A percentile compares a stretch with the other conserved stretches of the same genome.
phyloP scores from a whole-genome alignment of 768 basidiomycete genomes.

The Boletus subparvulus region DNA sequence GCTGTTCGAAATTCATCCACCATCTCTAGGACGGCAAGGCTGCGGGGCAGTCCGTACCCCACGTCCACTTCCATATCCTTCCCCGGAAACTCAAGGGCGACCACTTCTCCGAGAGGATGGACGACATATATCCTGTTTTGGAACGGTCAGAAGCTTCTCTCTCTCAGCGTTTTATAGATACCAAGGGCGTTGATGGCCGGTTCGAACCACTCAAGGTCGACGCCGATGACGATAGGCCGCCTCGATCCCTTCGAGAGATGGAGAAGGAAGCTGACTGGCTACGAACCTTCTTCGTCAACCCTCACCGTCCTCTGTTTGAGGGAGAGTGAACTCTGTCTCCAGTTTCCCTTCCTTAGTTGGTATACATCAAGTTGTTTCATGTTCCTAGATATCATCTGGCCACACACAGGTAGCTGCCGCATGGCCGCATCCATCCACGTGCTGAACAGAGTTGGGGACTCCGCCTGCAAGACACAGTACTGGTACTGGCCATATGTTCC shows the following conservation, averaged over 20 bases:
- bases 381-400: slow-evolving; percentile 32
- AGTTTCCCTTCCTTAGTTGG: neutral
- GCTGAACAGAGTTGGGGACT: slow-evolving; percentile 21
- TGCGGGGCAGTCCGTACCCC: slow-evolving; percentile 69
- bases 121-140: slow-evolving; percentile 77
- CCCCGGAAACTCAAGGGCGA: slow-evolving; percentile 76
- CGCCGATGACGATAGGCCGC: slow-evolving; percentile 64
- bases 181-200: slow-evolving; percentile 13
- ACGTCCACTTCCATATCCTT: slow-evolving; percentile 95
- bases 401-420: slow-evolving; percentile 32
- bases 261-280: slow-evolving; percentile 75
- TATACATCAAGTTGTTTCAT: neutral
- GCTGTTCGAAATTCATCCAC: slow-evolving; percentile 1
- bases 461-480: slow-evolving; percentile 42
- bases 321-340: neutral
- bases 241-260: slow-evolving; percentile 74
- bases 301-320: neutral
- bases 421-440: slow-evolving; percentile 41
- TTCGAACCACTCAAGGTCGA: slow-evolving; percentile 55
- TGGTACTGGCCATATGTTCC: slow-evolving; percentile 24
- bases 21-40: slow-evolving; percentile 75
- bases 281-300: slow-evolving; percentile 46
- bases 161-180: slow-evolving; percentile 35
- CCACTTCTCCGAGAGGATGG: slow-evolving; percentile 59
- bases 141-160: slow-evolving; percentile 63